These are phyloP conservation scores for Phoma sp. DNA, from an alignment of 2,329 filamentous ascomycete genomes.

Conservation along the genomic window DNA sequence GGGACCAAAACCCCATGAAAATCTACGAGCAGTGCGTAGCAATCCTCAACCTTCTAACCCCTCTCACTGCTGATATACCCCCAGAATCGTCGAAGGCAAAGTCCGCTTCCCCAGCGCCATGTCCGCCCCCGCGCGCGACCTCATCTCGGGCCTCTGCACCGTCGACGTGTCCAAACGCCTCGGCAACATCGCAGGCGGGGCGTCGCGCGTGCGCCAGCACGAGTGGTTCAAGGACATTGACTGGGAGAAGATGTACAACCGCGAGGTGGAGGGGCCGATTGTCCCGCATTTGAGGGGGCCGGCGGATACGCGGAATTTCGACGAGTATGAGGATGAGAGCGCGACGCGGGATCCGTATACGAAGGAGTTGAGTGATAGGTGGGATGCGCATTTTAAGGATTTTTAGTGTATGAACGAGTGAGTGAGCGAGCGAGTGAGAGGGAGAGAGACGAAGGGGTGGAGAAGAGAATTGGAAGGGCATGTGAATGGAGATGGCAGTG, in stretches of 20 bases:
- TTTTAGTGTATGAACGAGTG: too few relatives aligned
- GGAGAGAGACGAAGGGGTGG: not conserved
- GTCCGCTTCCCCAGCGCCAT: conserved; percentile 75
- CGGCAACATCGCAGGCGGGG: conserved; percentile 79
- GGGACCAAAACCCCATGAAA: conserved; percentile 85
- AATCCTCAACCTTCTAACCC: too few relatives aligned
- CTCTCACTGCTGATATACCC: not conserved
- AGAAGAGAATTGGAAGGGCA: not conserved
- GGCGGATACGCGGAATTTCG: conserved; percentile 82
- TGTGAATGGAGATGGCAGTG: too few relatives aligned
- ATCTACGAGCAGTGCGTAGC: conserved; percentile 72
- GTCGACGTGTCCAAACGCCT: conserved; percentile 79
- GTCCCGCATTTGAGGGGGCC: conserved; percentile 75
- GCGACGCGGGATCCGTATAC: conserved; percentile 71
- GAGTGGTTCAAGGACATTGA: conserved; percentile 76
- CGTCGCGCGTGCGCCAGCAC: conserved; percentile 74
- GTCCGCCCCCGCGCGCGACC: conserved; percentile 73
- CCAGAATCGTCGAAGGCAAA: conserved; percentile 78
- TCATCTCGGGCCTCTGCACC: conserved; percentile 79
- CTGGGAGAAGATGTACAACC: conserved; percentile 75
- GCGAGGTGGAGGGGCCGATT: conserved; percentile 73
- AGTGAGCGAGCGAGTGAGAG: too few relatives aligned
- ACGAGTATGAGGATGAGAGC: conserved; percentile 81
- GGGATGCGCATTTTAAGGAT: conserved; percentile 74
- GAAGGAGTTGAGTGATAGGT: conserved; percentile 71